Conservation (phyloP, 768 basidiomycete species). For the Termitomyces sp. region DNA sequence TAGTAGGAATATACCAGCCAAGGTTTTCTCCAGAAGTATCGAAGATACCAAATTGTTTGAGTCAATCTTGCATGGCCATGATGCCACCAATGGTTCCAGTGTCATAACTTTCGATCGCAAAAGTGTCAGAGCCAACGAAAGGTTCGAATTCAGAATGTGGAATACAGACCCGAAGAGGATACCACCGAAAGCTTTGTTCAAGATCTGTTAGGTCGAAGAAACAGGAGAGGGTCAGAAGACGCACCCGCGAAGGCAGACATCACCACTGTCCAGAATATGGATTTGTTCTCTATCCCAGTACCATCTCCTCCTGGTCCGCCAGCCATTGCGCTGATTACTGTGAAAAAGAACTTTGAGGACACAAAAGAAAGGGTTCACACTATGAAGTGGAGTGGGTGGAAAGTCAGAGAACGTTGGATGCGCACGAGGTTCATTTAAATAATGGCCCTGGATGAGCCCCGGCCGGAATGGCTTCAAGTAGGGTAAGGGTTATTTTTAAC, state of each 20-base stretch:
- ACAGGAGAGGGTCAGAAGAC: conserved; percentile 13
- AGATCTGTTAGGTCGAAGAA: background rate
- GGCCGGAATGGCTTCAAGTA: background rate
- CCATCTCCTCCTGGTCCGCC: conserved; percentile 30
- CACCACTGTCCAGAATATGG: conserved; percentile 27
- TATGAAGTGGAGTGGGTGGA: conserved; percentile 1
- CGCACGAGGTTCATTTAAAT: background rate
- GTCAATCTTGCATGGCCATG: conserved; percentile 56
- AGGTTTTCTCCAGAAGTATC: conserved; percentile 14
- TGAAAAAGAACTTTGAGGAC: background rate
- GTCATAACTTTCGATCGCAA: conserved; percentile 54
- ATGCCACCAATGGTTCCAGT: conserved; percentile 82
- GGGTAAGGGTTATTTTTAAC: conserved; percentile 2
- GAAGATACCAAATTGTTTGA: conserved; percentile 41
- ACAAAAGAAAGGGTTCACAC: background rate
- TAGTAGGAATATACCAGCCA: conserved; percentile 37
- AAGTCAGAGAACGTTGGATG: background rate
- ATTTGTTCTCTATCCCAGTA: conserved; percentile 22
- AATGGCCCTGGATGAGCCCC: background rate
- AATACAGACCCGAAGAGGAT: conserved; percentile 34
- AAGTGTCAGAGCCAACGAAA: background rate
- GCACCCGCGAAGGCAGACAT: conserved; percentile 34
- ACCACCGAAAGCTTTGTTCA: conserved; percentile 34
- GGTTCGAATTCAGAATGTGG: background rate
- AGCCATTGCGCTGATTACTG: conserved; percentile 11